Evolutionary conservation across 208 protist species (phyloP).

Genomic region (Leishmania gerbilli): DNA sequence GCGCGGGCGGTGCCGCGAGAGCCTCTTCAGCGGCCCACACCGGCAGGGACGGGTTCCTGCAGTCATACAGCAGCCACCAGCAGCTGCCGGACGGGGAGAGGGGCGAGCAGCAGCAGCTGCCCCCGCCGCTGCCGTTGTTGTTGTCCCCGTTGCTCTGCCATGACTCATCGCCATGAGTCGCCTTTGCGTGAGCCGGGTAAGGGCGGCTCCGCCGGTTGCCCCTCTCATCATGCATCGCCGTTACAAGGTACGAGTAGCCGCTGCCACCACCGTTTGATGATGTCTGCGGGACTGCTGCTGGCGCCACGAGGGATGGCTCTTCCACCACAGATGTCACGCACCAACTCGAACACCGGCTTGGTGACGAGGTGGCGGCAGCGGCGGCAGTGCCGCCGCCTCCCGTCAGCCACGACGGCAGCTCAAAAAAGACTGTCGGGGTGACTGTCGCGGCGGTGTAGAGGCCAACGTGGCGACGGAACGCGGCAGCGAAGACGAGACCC

Average conservation of each 20-base stretch:
- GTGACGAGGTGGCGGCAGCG: neutral
- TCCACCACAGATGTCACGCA: conserved; percentile 27
- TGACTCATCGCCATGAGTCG: no score
- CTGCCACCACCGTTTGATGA: neutral
- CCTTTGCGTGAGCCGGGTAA: neutral
- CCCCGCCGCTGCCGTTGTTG: neutral
- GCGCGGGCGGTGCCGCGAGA: neutral
- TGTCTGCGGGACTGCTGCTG: neutral
- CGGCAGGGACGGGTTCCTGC: conserved; percentile 15
- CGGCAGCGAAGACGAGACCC: conserved; percentile 22
- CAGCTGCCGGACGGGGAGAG: neutral
- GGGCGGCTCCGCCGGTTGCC: neutral
- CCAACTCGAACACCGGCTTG: neutral
- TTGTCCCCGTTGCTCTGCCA: neutral
- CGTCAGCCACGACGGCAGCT: conserved; percentile 7
- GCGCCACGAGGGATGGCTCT: neutral
- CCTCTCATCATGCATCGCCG: neutral
- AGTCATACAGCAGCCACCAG: conserved; percentile 31
- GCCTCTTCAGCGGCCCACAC: conserved; percentile 21
- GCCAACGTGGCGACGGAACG: conserved; percentile 16
- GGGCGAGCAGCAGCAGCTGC: neutral
- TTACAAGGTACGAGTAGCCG: conserved; percentile 19
- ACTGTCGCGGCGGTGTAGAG: conserved; percentile 24
- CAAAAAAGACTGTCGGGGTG: conserved; percentile 18
- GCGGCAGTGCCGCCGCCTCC: neutral